Percentiles rank a stretch among this genome's conserved stretches.
phyloP scores from a whole-genome alignment of 495 filamentous ascomycete genomes.

The Podospora sp. region DNA sequence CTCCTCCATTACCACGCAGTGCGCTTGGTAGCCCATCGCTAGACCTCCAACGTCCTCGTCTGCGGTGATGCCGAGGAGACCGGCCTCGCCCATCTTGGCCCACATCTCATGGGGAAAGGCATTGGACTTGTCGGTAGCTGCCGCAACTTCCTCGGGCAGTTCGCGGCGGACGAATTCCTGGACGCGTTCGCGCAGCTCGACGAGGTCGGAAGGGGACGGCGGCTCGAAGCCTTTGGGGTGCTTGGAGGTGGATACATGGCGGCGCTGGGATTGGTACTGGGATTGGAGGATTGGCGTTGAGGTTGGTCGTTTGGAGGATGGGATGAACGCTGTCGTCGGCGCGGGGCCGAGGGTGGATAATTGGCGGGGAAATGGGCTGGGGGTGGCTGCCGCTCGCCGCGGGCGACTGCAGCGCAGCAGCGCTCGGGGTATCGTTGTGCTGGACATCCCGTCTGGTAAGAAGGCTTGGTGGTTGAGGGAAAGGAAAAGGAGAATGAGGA shows the following conservation, averaged over 20 bases:
- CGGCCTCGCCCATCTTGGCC: conserved; percentile 89
- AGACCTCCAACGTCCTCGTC: conserved; percentile 93
- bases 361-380: conserved; percentile 16
- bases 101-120: conserved; percentile 91
- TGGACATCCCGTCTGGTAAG: conserved; percentile 13
- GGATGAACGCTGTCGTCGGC: neutral
- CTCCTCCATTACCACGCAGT: conserved; percentile 96
- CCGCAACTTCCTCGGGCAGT: conserved; percentile 82
- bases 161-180: conserved; percentile 89
- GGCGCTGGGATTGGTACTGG: conserved; percentile 21
- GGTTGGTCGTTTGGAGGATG: conserved; percentile 16
- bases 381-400: neutral
- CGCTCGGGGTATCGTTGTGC: conserved; percentile 26
- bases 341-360: conserved; percentile 18
- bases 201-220: conserved; percentile 72
- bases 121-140: conserved; percentile 79
- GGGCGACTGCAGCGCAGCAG: conserved; percentile 34
- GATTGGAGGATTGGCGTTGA: conserved; percentile 18
- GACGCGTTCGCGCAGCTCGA: conserved; percentile 84
- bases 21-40: conserved; percentile 94
- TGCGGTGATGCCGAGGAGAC: conserved; percentile 89
- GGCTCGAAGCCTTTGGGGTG: conserved; percentile 83
- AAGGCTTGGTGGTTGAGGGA: no score
- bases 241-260: conserved; percentile 63
- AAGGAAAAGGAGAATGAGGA: neutral